Conservation (phyloP, 2,329 filamentous ascomycete species). For the Pseudogymnoascus sp. region DNA sequence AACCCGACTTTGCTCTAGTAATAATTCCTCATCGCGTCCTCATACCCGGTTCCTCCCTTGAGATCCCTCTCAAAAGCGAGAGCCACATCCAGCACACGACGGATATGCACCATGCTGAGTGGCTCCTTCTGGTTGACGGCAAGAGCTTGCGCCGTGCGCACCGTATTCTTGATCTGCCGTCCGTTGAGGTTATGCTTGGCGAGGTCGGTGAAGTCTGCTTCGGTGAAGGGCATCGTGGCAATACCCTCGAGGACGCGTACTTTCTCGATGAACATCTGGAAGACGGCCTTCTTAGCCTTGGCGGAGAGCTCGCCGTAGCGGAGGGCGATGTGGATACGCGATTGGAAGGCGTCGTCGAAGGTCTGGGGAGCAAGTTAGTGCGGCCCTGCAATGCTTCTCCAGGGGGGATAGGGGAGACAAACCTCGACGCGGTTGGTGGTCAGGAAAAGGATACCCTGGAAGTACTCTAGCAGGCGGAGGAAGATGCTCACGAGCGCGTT, state of each 20-base stretch:
- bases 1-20: slow-evolving; percentile 33
- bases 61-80: slow-evolving; percentile 77
- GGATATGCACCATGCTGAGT: slow-evolving; percentile 71
- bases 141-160: slow-evolving; percentile 73
- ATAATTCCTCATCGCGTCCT: slow-evolving; percentile 79
- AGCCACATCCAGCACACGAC: slow-evolving; percentile 73
- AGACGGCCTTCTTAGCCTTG: slow-evolving; percentile 69
- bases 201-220: slow-evolving; percentile 58
- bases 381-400: background rate
- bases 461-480: slow-evolving; percentile 79
- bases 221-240: slow-evolving; percentile 51
- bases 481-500: slow-evolving; percentile 85
- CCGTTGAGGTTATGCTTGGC: slow-evolving; percentile 62
- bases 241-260: slow-evolving; percentile 58
- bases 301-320: slow-evolving; percentile 66
- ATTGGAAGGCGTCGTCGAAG: slow-evolving; percentile 86
- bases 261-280: slow-evolving; percentile 73
- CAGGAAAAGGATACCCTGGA: slow-evolving; percentile 82
- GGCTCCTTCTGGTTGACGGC: slow-evolving; percentile 65
- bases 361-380: slow-evolving; percentile 38
- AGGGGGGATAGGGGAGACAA: slow-evolving; percentile 15
- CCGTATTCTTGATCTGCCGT: slow-evolving; percentile 78
- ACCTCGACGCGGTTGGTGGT: slow-evolving; percentile 78
- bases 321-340: slow-evolving; percentile 76
- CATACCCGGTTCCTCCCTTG: slow-evolving; percentile 69